Base-by-base conservation (phyloP, 805 yeast genomes). In the Lipomyces mesembrius region DNA sequence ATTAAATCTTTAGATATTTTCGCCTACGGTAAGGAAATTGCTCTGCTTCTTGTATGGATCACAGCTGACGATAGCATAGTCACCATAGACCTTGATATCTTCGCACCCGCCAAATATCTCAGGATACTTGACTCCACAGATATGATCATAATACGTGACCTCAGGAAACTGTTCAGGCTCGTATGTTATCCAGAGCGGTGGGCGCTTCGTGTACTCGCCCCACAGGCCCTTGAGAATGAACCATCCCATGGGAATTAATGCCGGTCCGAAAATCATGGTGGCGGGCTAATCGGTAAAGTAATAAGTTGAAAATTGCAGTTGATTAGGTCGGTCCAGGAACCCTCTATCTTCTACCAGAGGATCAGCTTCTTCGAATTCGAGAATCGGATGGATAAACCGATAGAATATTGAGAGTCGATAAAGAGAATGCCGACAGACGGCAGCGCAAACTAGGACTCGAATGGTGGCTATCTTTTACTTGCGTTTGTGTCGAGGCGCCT, bases 81-180 rank as follows among this genome's bases (percentile, higher is more conserved):
- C 71, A 11, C 71, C 71, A 14, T 60, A 64, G 29, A 68, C 58
- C 61, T 59, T 65, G 61, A 68, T 59, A 37, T 68, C 71, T 56
- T 68, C 70, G 56, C 71, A 68, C 6, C 62, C 63, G 35, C 60
- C 60, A 58, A 68, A 68, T 14, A 62, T 49, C 25, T 68, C 70
- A 2, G 69, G 67, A 29, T 51, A 59, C 34, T 52, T 29, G n/a
- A 68, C 66, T 6, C 56, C 27, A 59, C 71, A 68, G 29, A 68
- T 52, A 8, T 52, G 34, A 56, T 62, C 62, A 49, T 63, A 58
- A 51, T 59, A 68, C 29, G 66, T 51, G 53, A 68, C 71, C 60
- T 68, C 71, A 8, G 71, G 71, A 20, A 66, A 61, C 14, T 67
- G 60, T 59, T 68, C 71, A 2, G 71, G 71, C 56, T 61, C 71